A percentile compares a stretch with the other conserved stretches of the same genome.
These are phyloP conservation scores for Yarrowia hollandica DNA, from an alignment of 805 yeast species.

Conservation along the genomic window DNA sequence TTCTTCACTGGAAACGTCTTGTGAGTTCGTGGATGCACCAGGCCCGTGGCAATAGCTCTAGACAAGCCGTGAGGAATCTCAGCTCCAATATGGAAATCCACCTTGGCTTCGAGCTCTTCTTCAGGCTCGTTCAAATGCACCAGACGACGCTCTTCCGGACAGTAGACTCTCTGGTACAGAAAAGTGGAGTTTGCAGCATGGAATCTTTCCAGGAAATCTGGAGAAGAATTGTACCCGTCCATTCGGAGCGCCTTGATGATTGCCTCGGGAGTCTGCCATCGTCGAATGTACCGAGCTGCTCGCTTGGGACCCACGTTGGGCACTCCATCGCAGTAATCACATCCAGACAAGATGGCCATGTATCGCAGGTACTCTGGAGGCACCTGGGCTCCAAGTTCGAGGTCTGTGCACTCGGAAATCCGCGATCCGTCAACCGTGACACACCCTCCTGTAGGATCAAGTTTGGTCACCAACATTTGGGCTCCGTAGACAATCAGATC, in stretches of 20 bases:
- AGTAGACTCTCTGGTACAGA: slow-evolving; percentile 79
- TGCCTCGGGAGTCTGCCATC: slow-evolving; percentile 53
- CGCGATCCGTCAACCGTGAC: slow-evolving; percentile 63
- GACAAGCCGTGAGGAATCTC: slow-evolving; percentile 33
- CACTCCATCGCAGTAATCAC: slow-evolving; percentile 91
- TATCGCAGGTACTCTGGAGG: slow-evolving; percentile 61
- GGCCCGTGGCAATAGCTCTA: slow-evolving; percentile 10
- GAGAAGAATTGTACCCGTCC: slow-evolving; percentile 65
- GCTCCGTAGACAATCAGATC: slow-evolving; percentile 91
- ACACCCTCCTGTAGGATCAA: slow-evolving; percentile 69
- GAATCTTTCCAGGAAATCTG: slow-evolving; percentile 59
- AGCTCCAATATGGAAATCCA: slow-evolving; percentile 44
- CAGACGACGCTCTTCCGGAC: slow-evolving; percentile 55
- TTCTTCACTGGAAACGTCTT: slow-evolving; percentile 8
- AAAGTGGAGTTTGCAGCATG: slow-evolving; percentile 74
- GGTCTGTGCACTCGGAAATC: slow-evolving; percentile 50
- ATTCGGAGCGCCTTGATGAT: slow-evolving; percentile 48
- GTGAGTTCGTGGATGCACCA: slow-evolving; percentile 22
- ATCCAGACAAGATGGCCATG: slow-evolving; percentile 89
- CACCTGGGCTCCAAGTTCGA: slow-evolving; percentile 51
- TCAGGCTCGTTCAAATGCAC: slow-evolving; percentile 60
- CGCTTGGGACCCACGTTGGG: slow-evolving; percentile 77
- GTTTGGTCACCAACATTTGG: slow-evolving; percentile 68
- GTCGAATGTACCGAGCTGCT: slow-evolving; percentile 62
- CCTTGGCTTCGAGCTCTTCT: slow-evolving; percentile 38